Evolutionary conservation across 495 filamentous ascomycete genomes (phyloP), one percentile per base, ranked within the genome.

Genomic region (Bryoglossum gracile): DNA sequence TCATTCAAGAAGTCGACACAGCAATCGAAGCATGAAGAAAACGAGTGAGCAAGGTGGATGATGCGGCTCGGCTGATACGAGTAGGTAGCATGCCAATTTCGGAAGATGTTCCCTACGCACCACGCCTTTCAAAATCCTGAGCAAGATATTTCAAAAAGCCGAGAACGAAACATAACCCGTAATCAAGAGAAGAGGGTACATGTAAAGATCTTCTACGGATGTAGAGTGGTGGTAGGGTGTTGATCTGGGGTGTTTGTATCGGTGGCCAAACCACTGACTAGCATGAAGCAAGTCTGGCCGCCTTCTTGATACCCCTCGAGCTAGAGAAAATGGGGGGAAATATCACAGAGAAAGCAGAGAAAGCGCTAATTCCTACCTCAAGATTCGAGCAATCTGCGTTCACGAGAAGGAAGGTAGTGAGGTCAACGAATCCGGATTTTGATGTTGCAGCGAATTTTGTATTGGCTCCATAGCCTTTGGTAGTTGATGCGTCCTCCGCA

Each of bases 171-270:
- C 28, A 44, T 48, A 56, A 64, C 56, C 64, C 63, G 50, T 45
- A 64, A 60, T 57, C 43, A 50, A 38, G 42, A 46, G 43, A 55
- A 56, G 36, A 58, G 58, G 59, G 52, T 59, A 55, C 6, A 36
- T 48, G 40, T 43, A 48, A 40, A 41, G 10, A 10, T 28, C 43
- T 50, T 34, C 41, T 46, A 46, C 50, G 48, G 42, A 55, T 57
- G 52, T 37, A 51, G 43, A 54, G 43, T 61, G 62, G 46, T 62
- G 64, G 63, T 51, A 64, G 50, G 38, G 58, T 53, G 46, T 80
- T 74, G 24, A 68, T 95, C 63, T 95, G 62, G 87, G 89, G 84
- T 80, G 87, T 70, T 84, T 85, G 89, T 94, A 95, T 95, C 89
- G 86, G 76, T 84, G 78, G 71, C 77, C 77, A 76, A 64, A 69